Evolutionary conservation across 139 green algal genomes (phyloP).

Genomic region (Coccomyxa sp.): DNA sequence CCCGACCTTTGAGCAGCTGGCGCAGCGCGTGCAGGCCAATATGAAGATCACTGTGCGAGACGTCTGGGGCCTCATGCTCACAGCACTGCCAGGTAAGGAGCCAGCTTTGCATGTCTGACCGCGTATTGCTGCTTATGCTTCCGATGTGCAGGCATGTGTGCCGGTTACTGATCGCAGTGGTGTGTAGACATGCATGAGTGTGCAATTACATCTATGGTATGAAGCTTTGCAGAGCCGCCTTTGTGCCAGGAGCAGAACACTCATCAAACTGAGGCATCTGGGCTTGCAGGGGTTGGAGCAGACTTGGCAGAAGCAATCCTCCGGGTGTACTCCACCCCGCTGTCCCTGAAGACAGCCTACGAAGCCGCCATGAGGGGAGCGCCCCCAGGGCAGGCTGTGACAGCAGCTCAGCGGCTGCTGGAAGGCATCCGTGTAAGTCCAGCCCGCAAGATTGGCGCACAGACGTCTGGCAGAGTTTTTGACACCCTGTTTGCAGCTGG

Average conservation of each 20-base stretch:
- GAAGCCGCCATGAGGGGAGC: neutral
- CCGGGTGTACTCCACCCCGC: conserved; percentile 38
- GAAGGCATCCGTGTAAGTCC: neutral
- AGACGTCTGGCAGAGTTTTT: conserved; percentile 14
- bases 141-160: neutral
- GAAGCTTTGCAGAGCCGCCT: no score
- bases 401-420: neutral
- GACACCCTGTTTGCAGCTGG: conserved; percentile 13
- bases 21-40: neutral
- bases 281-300: conserved; percentile 40
- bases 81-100: conserved; percentile 21
- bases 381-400: neutral
- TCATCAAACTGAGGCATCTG: no score
- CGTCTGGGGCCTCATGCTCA: conserved; percentile 51
- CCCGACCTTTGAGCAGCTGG: conserved; percentile 25
- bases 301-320: conserved; percentile 31
- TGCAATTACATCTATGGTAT: no score
- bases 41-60: conserved; percentile 37
- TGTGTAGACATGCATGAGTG: no score
- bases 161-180: neutral
- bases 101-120: no score
- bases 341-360: conserved; percentile 34
- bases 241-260: no score
- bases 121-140: no score
- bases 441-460: neutral